Percentiles rank a stretch among this genome's conserved stretches.
Evolutionary conservation across 768 basidiomycete genomes (phyloP).

Genomic region (Rhodotorula taiwanensis): DNA sequence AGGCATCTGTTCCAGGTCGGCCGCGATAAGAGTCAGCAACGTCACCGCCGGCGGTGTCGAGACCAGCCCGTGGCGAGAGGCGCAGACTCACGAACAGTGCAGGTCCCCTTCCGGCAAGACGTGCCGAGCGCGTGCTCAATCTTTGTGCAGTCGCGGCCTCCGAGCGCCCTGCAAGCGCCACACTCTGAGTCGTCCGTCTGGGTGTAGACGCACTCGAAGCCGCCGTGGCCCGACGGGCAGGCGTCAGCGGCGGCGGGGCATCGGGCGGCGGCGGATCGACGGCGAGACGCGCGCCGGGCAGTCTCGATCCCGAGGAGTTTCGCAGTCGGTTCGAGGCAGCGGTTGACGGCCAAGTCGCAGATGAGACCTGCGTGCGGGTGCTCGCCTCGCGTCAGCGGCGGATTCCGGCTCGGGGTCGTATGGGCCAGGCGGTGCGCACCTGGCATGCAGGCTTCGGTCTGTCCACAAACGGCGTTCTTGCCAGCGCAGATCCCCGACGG

Average conservation of each 20-base stretch:
- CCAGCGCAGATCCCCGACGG: conserved; percentile 10
- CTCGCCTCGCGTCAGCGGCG: too few relatives aligned
- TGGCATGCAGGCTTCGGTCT: neutral
- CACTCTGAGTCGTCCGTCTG: conserved; percentile 18
- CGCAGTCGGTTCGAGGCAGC: conserved; percentile 4
- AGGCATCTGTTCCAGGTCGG: conserved; percentile 11
- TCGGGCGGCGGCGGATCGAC: conserved; percentile 6
- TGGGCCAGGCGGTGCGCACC: conserved; percentile 5
- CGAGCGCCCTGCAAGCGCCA: conserved; percentile 21
- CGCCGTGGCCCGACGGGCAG: conserved; percentile 18
- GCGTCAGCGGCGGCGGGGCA: conserved; percentile 25
- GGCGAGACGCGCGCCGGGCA: conserved; percentile 2
- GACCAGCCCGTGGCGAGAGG: neutral
- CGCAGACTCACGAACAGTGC: conserved; percentile 19
- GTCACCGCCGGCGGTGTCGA: too few relatives aligned
- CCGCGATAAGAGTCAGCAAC: too few relatives aligned
- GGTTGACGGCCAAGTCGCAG: conserved; percentile 26
- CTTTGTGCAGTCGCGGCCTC: conserved; percentile 15
- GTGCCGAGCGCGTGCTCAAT: conserved; percentile 22
- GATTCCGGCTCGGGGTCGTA: too few relatives aligned
- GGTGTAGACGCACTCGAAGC: conserved; percentile 31
- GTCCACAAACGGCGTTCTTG: conserved; percentile 10
- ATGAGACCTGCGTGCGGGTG: conserved; percentile 9
- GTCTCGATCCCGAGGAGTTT: neutral
- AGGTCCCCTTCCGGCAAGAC: conserved; percentile 14